These are phyloP conservation scores for Pseudocercospora cruenta DNA, from an alignment of 2,329 filamentous ascomycete species.

Conservation along the genomic window DNA sequence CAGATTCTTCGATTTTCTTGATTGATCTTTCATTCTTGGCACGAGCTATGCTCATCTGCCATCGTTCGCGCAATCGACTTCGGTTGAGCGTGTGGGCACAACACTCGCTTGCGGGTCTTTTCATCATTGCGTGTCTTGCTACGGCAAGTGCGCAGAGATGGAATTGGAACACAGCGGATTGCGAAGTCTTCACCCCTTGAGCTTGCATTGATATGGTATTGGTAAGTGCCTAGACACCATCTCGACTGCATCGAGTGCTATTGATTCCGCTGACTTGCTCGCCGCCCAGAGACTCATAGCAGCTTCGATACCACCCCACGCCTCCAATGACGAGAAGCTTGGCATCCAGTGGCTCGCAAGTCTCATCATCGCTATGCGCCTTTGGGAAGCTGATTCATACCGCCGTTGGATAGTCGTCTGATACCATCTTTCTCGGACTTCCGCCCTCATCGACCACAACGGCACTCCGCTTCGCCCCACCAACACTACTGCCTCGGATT, in stretches of 20 bases:
- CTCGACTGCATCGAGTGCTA: not conserved
- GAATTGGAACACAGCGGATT: too few relatives aligned
- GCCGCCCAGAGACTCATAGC: too few relatives aligned
- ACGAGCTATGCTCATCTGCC: not conserved
- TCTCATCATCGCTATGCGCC: not conserved
- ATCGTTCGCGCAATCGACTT: not conserved
- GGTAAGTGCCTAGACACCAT: not conserved
- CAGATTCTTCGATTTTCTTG: constrained; percentile 1
- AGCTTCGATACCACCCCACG: too few relatives aligned
- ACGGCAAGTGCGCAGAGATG: not conserved
- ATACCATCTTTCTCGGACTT: not conserved
- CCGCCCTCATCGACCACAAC: not conserved
- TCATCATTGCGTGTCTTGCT: constrained; percentile 5
- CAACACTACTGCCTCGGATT: not conserved
- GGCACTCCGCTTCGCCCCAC: not conserved
- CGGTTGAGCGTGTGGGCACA: not conserved
- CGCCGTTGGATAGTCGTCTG: not conserved
- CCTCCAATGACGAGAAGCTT: not conserved
- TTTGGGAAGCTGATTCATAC: not conserved
- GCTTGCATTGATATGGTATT: not conserved
- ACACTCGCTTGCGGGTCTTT: constrained; percentile 7
- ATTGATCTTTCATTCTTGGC: not conserved
- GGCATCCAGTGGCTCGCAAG: not conserved
- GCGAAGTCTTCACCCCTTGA: not conserved
- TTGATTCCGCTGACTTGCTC: not conserved